Base-by-base conservation (phyloP, 2,329 filamentous ascomycete genomes). In the Botrytis elliptica region DNA sequence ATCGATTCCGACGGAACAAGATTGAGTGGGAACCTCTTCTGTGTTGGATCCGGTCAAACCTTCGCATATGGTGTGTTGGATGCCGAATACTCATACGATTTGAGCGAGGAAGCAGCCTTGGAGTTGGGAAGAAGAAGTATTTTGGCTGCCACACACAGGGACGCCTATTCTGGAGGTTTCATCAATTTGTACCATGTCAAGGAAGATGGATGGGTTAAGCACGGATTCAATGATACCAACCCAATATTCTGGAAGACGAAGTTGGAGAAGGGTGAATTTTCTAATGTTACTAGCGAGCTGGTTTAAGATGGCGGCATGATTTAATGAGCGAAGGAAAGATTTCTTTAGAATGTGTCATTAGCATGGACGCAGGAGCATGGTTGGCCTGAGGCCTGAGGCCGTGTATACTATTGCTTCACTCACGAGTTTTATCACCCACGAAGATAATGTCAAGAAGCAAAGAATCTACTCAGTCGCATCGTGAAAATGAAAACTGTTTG, bases 171-270 rank as follows among this genome's bases (percentile, higher is more conserved):
- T 38, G 96, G 96, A 87, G 96, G 96, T 78, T 98, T 90, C 86
- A 98, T 99, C 88, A 99, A 99, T 86, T 83, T 98, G 82, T 99
- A 99, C 85, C 96, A 99, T 82, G 95, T 99, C 83, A 98, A 98
- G 90, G 95, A 99, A 87, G 92, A 94, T 29, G 96, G 96, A 79
- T 99, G 96, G 96, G 95, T 97, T 81, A 97, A 97, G 89, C 95
- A 98, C 82, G 96, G 96, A 76, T 99, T 99, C 88, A 94, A 87
- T 82, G 96, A 99, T 84, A 98, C 95, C 79, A 98, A 98, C 87
- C 95, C 95, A 63, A 97, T 98, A 82, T 99, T 99, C 91, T 99
- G 96, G 96, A 92, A 97, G 88, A 98, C 95, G 68, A 99, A 99
- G 90, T 85, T 99, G 81, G 92, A 97, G 84, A 97, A 97, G 90